Percentiles rank a stretch among this genome's conserved stretches.
Evolutionary conservation across 768 basidiomycete genomes (phyloP).

Genomic region (Suillus cothurnatus): DNA sequence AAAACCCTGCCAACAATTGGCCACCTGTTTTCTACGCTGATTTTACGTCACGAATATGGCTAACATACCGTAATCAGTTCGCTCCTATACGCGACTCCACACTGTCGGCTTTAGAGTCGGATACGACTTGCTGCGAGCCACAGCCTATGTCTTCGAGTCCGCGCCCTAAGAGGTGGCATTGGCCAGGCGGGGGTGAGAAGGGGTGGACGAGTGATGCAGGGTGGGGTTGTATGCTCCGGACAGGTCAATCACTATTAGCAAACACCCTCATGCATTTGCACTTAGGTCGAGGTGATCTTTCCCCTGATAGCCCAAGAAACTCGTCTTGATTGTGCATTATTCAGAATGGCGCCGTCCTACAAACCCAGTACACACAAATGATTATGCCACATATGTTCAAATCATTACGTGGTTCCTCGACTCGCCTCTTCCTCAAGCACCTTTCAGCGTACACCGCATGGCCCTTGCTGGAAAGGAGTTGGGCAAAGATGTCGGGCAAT

Average conservation of each 20-base stretch:
- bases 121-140: conserved; percentile 30
- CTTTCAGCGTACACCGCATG: conserved; percentile 97
- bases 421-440: conserved; percentile 77
- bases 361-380: conserved; percentile 55
- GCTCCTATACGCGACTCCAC: conserved; percentile 72
- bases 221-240: conserved; percentile 92
- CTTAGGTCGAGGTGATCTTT: conserved; percentile 63
- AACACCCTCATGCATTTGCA: conserved; percentile 78
- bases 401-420: conserved; percentile 96
- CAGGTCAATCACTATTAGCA: conserved; percentile 82
- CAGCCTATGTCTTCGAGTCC: conserved; percentile 44
- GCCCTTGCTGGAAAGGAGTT: conserved; percentile 92
- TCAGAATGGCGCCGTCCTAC: conserved; percentile 87
- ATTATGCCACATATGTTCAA: conserved; percentile 86
- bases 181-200: conserved; percentile 65
- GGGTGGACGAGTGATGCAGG: conserved; percentile 86
- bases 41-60: conserved; percentile 86
- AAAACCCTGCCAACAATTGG: conserved; percentile 53
- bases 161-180: conserved; percentile 59
- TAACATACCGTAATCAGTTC: conserved; percentile 91
- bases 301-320: conserved; percentile 7
- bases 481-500: conserved; percentile 94
- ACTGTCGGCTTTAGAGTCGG: conserved; percentile 44
- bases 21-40: conserved; percentile 85
- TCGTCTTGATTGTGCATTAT: conserved; percentile 14